Evolutionary conservation across 805 yeast genomes (phyloP), one percentile per base, ranked within the genome.

Genomic region (Candida arabinofermentans): DNA sequence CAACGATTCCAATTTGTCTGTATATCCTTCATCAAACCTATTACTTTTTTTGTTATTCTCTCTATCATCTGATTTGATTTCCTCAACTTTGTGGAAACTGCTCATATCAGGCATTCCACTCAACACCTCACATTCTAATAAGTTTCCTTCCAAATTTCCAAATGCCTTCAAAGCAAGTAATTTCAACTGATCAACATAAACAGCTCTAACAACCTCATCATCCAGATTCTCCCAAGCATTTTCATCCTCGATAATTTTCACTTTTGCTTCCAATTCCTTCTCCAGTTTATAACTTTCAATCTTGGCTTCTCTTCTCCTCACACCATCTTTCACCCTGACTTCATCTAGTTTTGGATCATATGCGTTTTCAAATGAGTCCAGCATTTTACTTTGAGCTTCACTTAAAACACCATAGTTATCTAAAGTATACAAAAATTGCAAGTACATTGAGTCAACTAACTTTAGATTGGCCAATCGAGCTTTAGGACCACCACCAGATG

Each of bases 101-200:
- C 8, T 18, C 17, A 19, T 9, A 17, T 31, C 55, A 24, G 74
- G 75, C 49, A 75, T 66, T 34, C 69, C 72, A 14, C 57, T 49
- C n/a, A 89, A 59, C 27, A 90, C 72, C 51, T 81, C 80, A 4
- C 77, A 43, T 55, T 89, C 97, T 76, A 81, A 77, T 3, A 75
- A 62, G 8, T 77, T 57, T 22, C 75, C 69, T 48, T 84, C 89
- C 16, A 87, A 61, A 16, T 70, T 64, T 21, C 68, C 69, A 48
- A 86, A 75, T 0, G 87, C 53, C 33, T 73, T 70, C 19, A 83
- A 55, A 0, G 81, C 67, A 42, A 70, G 70, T 1, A 79, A 64
- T 34, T 66, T 68, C 24, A 86, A 55, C 50, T 81, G 81, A 42
- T 77, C 79, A 5, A 77, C 36, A 51, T 76, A 77, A 1, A 86